A percentile compares a stretch with the other conserved stretches of the same genome.
Evolutionary conservation across 2,329 filamentous ascomycete genomes (phyloP).

Genomic region (Hymenotorrendiella dingleyae): DNA sequence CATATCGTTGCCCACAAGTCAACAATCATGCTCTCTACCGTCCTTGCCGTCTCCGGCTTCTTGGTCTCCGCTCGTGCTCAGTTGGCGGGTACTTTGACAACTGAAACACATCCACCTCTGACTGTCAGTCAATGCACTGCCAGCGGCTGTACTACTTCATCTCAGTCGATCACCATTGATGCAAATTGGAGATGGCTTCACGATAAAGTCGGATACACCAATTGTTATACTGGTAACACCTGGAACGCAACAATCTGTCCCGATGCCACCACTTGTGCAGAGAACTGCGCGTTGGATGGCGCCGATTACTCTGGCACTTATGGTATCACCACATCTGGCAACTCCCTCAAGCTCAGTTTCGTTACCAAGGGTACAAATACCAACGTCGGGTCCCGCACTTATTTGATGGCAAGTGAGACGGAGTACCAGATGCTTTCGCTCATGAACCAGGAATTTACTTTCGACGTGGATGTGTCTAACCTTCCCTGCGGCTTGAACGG

Average conservation of each 20-base stretch:
- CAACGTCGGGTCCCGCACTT: conserved; percentile 53
- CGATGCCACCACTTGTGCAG: conserved; percentile 39
- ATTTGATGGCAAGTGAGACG: conserved; percentile 53
- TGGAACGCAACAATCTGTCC: conserved; percentile 39
- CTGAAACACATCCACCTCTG: conserved; percentile 47
- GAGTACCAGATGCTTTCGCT: conserved; percentile 63
- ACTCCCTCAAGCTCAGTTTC: conserved; percentile 50
- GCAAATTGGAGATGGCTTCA: conserved; percentile 57
- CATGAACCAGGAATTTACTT: conserved; percentile 63
- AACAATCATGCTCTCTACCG: conserved; percentile 28
- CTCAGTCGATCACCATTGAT: conserved; percentile 46
- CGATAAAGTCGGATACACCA: conserved; percentile 35
- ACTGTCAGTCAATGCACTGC: conserved; percentile 45
- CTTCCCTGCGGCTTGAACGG: conserved; percentile 68
- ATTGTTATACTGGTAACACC: conserved; percentile 39
- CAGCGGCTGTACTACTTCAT: conserved; percentile 41
- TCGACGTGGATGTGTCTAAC: conserved; percentile 66
- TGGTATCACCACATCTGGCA: conserved; percentile 48
- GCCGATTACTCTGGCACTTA: conserved; percentile 48
- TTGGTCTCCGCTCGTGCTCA: conserved; percentile 42
- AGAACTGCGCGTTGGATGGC: conserved; percentile 48
- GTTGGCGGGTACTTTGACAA: conserved; percentile 40
- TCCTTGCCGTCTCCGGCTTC: conserved; percentile 37
- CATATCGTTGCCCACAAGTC: conserved; percentile 8
- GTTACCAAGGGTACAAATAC: conserved; percentile 42